Conservation (phyloP, 2,329 filamentous ascomycete species). For the Aaosphaeria arxii region DNA sequence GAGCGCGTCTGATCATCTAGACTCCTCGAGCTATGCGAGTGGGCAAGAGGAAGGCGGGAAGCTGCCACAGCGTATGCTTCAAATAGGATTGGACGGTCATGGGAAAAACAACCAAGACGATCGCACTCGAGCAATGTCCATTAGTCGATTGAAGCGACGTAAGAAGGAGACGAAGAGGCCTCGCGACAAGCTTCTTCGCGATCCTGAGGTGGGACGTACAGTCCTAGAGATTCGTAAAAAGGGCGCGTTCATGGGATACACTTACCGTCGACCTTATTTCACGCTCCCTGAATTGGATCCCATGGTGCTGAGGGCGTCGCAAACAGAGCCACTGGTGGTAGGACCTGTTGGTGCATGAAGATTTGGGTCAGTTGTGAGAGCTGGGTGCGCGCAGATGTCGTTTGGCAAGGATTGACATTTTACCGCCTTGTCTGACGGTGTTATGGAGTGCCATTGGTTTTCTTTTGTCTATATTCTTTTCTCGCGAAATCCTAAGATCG, state of each 20-base stretch:
- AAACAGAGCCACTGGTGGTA: background rate
- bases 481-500: no score
- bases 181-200: conserved; percentile 80
- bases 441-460: no score
- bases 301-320: conserved; percentile 2
- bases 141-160: conserved; percentile 40
- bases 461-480: no score
- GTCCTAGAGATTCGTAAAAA: conserved; percentile 80
- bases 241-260: conserved; percentile 86
- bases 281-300: conserved; percentile 24
- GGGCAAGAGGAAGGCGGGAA: conserved; percentile 2
- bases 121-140: background rate
- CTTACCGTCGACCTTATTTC: conserved; percentile 61
- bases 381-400: conserved; percentile 5
- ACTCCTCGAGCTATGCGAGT: conserved; percentile 31
- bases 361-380: background rate
- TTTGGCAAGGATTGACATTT: background rate
- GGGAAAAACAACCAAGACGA: background rate
- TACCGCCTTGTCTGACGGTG: no score
- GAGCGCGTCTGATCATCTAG: conserved; percentile 34
- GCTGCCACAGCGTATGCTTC: background rate
- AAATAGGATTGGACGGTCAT: background rate
- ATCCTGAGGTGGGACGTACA: conserved; percentile 60
- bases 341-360: no score
- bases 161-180: conserved; percentile 72